Evolutionary conservation across 1,139 yeast genomes (phyloP).

Genomic region (Kodamaea arcana): DNA sequence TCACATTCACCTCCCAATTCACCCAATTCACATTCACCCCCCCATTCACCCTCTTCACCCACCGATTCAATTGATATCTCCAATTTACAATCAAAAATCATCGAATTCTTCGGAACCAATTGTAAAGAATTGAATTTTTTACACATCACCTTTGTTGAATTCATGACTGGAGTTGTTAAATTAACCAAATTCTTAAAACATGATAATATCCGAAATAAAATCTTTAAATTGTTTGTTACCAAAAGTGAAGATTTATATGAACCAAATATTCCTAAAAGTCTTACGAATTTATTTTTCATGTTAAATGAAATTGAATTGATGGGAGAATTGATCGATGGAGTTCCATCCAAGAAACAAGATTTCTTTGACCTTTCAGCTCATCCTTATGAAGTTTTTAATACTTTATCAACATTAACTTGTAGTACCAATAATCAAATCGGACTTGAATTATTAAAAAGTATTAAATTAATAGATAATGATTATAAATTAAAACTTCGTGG

Average conservation of each 20-base stretch:
- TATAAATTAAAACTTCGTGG: constrained; percentile 27
- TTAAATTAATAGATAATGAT: constrained; percentile 20
- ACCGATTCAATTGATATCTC: constrained; percentile 13
- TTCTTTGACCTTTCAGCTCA: constrained; percentile 20
- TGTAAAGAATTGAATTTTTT: constrained; percentile 27
- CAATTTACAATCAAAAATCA: constrained; percentile 20
- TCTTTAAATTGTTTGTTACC: constrained; percentile 33
- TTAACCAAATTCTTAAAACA: constrained; percentile 24
- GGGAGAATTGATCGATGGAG: constrained; percentile 16
- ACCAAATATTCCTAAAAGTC: constrained; percentile 26
- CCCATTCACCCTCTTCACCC: too few species aligned
- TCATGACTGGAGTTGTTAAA: constrained; percentile 22
- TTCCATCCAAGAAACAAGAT: constrained; percentile 3
- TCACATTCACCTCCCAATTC: too few species aligned
- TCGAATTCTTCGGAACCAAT: constrained; percentile 26
- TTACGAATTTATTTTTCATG: constrained; percentile 33
- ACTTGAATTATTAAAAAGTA: constrained; percentile 22
- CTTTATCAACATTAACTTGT: constrained; percentile 30
- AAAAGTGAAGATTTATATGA: constrained; percentile 19
- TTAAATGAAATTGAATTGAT: constrained; percentile 27
- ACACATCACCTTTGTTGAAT: constrained; percentile 34
- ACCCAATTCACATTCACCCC: too few species aligned
- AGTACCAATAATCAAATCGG: constrained; percentile 33
- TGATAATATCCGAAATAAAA: constrained; percentile 24
- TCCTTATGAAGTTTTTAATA: constrained; percentile 22